Conservation (phyloP, 805 yeast species). For the Hanseniaspora nectarophila region DNA sequence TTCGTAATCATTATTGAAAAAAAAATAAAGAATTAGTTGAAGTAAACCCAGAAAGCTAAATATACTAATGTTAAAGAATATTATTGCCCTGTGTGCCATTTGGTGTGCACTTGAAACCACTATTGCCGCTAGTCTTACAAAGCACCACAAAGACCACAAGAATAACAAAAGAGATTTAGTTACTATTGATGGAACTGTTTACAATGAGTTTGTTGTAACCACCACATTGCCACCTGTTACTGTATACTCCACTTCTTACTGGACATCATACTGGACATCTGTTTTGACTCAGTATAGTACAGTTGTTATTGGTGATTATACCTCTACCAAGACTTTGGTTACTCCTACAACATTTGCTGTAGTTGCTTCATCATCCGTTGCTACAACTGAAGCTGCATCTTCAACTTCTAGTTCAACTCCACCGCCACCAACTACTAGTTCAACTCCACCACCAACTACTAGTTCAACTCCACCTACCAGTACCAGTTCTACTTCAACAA, state of each 20-base stretch:
- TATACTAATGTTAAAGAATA: neutral
- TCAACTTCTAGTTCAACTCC: conserved; percentile 12
- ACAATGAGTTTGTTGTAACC: conserved; percentile 28
- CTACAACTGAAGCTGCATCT: conserved; percentile 3
- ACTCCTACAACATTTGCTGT: conserved; percentile 15
- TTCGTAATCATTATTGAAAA: too few species aligned
- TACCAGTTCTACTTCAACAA: too few species aligned
- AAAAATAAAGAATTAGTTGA: too few species aligned
- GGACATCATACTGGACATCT: conserved; percentile 26
- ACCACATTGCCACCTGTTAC: conserved; percentile 28
- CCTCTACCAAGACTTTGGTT: conserved; percentile 19
- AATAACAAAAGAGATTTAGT: conserved; percentile 18
- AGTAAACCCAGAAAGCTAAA: conserved; percentile 7
- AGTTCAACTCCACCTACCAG: too few species aligned
- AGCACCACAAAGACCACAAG: conserved; percentile 3
- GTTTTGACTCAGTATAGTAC: conserved; percentile 22
- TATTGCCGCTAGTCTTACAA: conserved; percentile 15
- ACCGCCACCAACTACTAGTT: neutral
- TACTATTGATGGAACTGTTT: conserved; percentile 29
- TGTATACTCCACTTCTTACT: conserved; percentile 21
- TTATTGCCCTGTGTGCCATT: conserved; percentile 12
- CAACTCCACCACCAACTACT: too few species aligned
- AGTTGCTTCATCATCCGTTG: conserved; percentile 10
- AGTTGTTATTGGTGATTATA: conserved; percentile 22
- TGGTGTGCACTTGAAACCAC: conserved; percentile 18